Base-by-base conservation (phyloP, 345 rosid genomes). In the Theobroma cacao region DNA sequence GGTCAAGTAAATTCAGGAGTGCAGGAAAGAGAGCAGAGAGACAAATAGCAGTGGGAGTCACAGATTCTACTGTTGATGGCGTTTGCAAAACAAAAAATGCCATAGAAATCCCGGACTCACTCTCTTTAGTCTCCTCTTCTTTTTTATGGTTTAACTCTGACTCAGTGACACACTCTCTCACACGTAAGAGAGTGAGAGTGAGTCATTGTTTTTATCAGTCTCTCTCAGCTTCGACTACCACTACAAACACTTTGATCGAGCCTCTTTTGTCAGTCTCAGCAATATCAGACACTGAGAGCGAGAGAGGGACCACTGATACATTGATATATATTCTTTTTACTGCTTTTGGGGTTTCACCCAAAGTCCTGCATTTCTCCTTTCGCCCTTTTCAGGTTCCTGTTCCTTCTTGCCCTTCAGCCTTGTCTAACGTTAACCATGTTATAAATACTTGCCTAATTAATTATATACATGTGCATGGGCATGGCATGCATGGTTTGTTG, bases 281-380 rank as follows among this genome's bases (percentile, higher is more conserved):
- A 18, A 18, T 13, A 28, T 68, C 47, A 61, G 61, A 72, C 61
- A 50, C 12, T 75, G 87, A 86, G 84, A 43, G 26, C 20, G 13
- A 48, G 50, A 31, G 38, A 68, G 67, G 86, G 85, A 83, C 88
- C 87, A 76, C 88, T 76, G 80, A 68, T 6, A n/a, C n/a, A n/a
- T n/a, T n/a, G n/a, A n/a, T n/a, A n/a, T n/a, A n/a, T n/a, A n/a
- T n/a, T n/a, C n/a, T 28, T 41, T 83, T 78, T 64, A 61, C 89
- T 77, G 83, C 40, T 86, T 86, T 75, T 76, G 83, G 91, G 87
- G 85, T 85, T 82, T 87, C 87, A 79, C 88, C 88, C 88, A 82
- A 83, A 69, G 65, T 61, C 70, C 50, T 75, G 61, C 77, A 34
- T 74, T 45, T 34, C 11, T 34, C 11, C 31, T 26, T 22, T 41